These are phyloP conservation scores for Hygrocybe coccinea DNA, from an alignment of 768 basidiomycete genomes.

Conservation along the genomic window DNA sequence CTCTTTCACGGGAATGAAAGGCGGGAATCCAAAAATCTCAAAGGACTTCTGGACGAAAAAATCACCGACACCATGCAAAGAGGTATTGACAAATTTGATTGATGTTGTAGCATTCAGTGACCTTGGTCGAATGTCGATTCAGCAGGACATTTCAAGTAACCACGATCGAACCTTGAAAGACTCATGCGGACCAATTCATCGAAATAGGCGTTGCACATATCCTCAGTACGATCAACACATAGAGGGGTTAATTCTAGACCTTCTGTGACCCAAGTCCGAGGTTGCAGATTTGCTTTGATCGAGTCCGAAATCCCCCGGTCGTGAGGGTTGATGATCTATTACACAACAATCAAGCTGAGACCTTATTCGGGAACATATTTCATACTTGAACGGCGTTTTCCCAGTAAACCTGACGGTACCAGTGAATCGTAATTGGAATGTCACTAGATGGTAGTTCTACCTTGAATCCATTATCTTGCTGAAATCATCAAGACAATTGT, in stretches of 20 bases:
- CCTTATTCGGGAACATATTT: not conserved
- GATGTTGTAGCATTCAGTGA: slow-evolving; percentile 33
- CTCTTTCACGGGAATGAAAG: slow-evolving; percentile 55
- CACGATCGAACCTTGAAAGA: slow-evolving; percentile 20
- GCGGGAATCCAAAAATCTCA: slow-evolving; percentile 50
- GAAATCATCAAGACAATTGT: not conserved
- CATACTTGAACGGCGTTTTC: slow-evolving; percentile 79
- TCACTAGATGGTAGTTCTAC: slow-evolving; percentile 27
- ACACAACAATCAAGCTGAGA: not conserved
- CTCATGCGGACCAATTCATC: slow-evolving; percentile 31
- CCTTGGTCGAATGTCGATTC: slow-evolving; percentile 17
- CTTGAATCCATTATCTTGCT: slow-evolving; percentile 90
- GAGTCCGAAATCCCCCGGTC: slow-evolving; percentile 69
- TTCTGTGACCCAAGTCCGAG: slow-evolving; percentile 40
- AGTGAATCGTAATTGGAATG: not conserved
- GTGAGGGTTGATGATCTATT: slow-evolving; percentile 78
- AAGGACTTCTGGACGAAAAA: slow-evolving; percentile 57
- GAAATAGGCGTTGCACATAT: slow-evolving; percentile 59
- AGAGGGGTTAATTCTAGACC: slow-evolving; percentile 38
- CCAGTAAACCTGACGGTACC: slow-evolving; percentile 67
- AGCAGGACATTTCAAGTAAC: not conserved
- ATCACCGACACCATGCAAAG: slow-evolving; percentile 87
- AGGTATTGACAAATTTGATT: slow-evolving; percentile 75
- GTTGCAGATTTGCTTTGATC: slow-evolving; percentile 59
- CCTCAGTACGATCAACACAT: slow-evolving; percentile 53